Percentiles rank a stretch among this genome's conserved stretches.
Evolutionary conservation across 2,329 filamentous ascomycete species (phyloP).

Genomic region (Microcyclosporella mali): DNA sequence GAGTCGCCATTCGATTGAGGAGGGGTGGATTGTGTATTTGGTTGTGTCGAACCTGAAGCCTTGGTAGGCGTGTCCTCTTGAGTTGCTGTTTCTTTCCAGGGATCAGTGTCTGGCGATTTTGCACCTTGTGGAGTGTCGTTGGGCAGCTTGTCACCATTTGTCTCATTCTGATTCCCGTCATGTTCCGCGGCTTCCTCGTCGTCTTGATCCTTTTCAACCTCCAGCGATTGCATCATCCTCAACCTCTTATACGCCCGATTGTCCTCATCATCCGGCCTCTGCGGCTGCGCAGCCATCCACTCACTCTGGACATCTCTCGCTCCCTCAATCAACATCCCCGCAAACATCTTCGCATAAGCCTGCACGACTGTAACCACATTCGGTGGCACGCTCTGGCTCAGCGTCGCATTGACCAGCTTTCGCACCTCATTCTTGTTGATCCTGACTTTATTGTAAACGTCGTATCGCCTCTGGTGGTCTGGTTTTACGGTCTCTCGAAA

Average conservation of each 20-base stretch:
- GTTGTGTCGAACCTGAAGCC: neutral
- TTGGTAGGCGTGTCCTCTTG: conserved; percentile 19
- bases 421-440: conserved; percentile 63
- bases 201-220: conserved; percentile 30
- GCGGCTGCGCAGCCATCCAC: conserved; percentile 56
- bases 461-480: conserved; percentile 65
- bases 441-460: conserved; percentile 63
- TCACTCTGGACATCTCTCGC: conserved; percentile 66
- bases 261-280: conserved; percentile 45
- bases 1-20: neutral
- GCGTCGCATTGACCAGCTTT: conserved; percentile 71
- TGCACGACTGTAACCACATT: conserved; percentile 71
- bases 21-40: conserved; percentile 7
- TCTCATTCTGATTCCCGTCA: neutral
- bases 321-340: conserved; percentile 67
- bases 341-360: conserved; percentile 69
- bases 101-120: neutral
- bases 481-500: conserved; percentile 46
- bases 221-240: conserved; percentile 14
- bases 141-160: conserved; percentile 11
- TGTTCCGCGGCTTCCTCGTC: conserved; percentile 17
- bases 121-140: conserved; percentile 1
- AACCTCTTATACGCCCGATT: conserved; percentile 34
- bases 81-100: conserved; percentile 41
- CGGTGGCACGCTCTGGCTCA: conserved; percentile 69